These are phyloP conservation scores for Triadica sebifera DNA, from an alignment of 345 rosid genomes.

Conservation along the genomic window DNA sequence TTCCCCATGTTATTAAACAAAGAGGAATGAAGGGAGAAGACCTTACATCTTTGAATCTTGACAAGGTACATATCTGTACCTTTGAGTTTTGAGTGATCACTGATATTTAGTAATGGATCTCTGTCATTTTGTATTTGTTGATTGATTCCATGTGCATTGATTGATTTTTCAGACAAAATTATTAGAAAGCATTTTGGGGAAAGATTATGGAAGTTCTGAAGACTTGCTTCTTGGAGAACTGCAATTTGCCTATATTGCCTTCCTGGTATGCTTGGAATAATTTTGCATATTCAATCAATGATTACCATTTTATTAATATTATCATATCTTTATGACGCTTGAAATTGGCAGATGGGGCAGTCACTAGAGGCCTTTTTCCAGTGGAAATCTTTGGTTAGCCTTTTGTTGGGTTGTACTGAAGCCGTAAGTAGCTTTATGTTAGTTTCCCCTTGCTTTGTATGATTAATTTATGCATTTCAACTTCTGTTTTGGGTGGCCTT, in stretches of 20 bases:
- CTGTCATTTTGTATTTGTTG: conserved; percentile 11
- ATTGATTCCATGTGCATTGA: conserved; percentile 8
- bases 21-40: conserved; percentile 61
- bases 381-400: conserved; percentile 91
- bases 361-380: conserved; percentile 88
- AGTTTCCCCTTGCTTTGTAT: not conserved
- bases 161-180: conserved; percentile 54
- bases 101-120: conserved; percentile 1
- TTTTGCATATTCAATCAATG: conserved; percentile 5
- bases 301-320: conserved; percentile 1
- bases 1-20: conserved; percentile 67
- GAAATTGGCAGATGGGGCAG: conserved; percentile 83
- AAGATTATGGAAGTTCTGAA: conserved; percentile 68
- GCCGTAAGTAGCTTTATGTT: conserved; percentile 55
- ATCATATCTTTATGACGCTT: conserved; percentile 4
- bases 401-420: conserved; percentile 73
- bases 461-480: not conserved
- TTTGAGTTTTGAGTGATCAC: conserved; percentile 3
- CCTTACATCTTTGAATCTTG: conserved; percentile 85
- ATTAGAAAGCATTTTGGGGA: conserved; percentile 54
- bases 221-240: conserved; percentile 84
- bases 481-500: not conserved
- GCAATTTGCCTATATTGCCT: conserved; percentile 83
- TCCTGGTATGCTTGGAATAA: conserved; percentile 55
- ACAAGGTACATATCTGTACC: conserved; percentile 54